Base-by-base conservation (phyloP, 163 green algal species). In the Chlorella variabilis region DNA sequence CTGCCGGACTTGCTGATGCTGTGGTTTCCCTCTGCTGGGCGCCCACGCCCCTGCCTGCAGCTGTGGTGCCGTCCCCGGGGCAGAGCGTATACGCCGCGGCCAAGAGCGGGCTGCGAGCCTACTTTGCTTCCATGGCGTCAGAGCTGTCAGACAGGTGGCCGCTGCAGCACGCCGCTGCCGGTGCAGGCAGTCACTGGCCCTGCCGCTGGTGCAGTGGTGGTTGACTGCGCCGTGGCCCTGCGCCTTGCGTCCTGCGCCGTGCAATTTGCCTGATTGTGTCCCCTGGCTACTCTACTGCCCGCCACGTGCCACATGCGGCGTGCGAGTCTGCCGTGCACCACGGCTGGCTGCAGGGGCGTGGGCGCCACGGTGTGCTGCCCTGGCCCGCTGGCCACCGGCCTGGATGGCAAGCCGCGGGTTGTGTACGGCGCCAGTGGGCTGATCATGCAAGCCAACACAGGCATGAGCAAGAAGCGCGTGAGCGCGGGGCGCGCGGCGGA, bases 361-460 rank as follows among this genome's bases (percentile, higher is more conserved):
- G 77, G 87, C 18, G 91, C 95, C 9, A 97, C 93, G 3, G 86
- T 98, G 29, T 90, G 87, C 79, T 97, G 94, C 80, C 95, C 95
- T 1, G 95, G 95, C 0, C 94, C 94, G 5, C 75, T 96, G 9
- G 84, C 84, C 18, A 88, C 88, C 0, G 87, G 81, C 23, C 36
- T 68, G 0, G 85, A 85, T 15, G 83, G 59, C 42, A 69, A 63
- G 2, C 77, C 85, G 11, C 83, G 91, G 11, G 70, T 83, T 2
- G 89, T 96, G 58, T 96, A 89, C 76, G 90, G 88, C 29, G 78
- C 88, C 68, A 85, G 41, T 23, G 86, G 77, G 18, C 75, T 79
- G 9, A 85, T 85, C 39, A 67, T 74, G 23, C 75, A 83, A 33
- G 77, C 81, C 20, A 54, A 71, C 29, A 73, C 85, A 13, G 63